Conservation (phyloP, 345 rosid species). For the Eucalyptus guilfoylei region DNA sequence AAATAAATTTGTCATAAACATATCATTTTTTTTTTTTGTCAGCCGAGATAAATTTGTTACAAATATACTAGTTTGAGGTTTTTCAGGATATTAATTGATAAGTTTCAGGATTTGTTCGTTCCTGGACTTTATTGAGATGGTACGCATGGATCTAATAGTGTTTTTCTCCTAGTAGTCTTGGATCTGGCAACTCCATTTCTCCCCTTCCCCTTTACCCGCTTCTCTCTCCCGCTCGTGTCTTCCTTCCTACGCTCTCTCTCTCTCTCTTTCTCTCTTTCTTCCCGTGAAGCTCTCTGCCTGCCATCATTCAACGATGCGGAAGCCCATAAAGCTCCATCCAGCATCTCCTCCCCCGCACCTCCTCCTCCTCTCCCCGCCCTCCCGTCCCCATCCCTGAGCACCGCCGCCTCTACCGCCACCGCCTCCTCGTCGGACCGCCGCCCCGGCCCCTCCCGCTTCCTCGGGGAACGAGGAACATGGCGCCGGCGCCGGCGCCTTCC, state of each 20-base stretch:
- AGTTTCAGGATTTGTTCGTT: accelerated
- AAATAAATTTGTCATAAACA: accelerated
- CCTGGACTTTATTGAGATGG: neutral
- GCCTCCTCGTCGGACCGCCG: neutral
- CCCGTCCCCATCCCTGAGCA: neutral
- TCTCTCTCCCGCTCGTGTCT: neutral
- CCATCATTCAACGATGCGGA: neutral
- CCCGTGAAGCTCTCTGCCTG: neutral
- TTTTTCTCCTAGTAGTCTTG: too few species aligned
- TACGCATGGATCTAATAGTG: neutral
- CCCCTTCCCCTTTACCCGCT: neutral
- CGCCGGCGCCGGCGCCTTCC: neutral
- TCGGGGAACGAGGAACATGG: neutral
- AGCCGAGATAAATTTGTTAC: accelerated
- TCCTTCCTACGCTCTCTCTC: neutral
- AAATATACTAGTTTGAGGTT: accelerated
- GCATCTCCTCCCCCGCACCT: neutral
- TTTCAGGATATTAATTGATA: too few species aligned
- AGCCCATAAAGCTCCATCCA: neutral
- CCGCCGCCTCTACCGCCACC: neutral
- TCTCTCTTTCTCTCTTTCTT: neutral
- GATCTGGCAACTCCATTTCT: neutral
- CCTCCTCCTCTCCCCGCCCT: neutral
- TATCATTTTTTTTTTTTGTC: accelerated
- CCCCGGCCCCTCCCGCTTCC: neutral